These are phyloP conservation scores for Fusarium sp. DNA, from an alignment of 2,329 filamentous ascomycete genomes.

Conservation along the genomic window DNA sequence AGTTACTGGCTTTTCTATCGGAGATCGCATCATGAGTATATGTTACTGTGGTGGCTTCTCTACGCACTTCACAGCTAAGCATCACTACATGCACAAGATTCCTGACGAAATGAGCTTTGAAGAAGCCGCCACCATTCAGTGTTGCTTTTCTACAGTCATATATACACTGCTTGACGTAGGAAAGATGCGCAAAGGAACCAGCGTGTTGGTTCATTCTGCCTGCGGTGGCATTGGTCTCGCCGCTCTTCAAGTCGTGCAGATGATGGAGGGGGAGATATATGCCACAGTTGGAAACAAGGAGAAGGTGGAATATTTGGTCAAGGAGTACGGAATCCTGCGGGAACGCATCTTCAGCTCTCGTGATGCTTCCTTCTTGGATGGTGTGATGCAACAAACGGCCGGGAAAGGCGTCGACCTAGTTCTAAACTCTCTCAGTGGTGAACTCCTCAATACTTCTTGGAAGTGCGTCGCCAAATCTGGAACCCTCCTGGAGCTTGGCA, in stretches of 20 bases:
- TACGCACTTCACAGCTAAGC: constrained; percentile 1
- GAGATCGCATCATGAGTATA: constrained; percentile 39
- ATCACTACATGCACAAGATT: constrained; percentile 43
- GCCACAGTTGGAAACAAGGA: constrained; percentile 35
- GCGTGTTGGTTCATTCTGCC: constrained; percentile 50
- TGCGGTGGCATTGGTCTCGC: constrained; percentile 47
- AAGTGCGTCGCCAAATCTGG: constrained; percentile 50
- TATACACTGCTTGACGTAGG: constrained; percentile 27
- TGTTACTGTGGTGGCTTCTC: constrained; percentile 5
- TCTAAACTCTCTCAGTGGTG: constrained; percentile 48
- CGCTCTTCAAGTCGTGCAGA: constrained; percentile 44
- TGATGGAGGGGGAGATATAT: constrained; percentile 41
- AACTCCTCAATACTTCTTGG: constrained; percentile 47
- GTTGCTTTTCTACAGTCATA: constrained; percentile 48
- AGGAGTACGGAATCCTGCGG: constrained; percentile 41
- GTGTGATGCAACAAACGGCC: constrained; percentile 41
- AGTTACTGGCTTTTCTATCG: constrained; percentile 11
- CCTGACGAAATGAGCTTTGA: constrained; percentile 50
- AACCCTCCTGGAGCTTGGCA: constrained; percentile 51
- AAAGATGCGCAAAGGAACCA: constrained; percentile 47
- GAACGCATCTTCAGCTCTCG: constrained; percentile 48
- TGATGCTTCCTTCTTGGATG: constrained; percentile 41
- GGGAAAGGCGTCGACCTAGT: constrained; percentile 50
- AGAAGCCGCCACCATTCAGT: constrained; percentile 48
- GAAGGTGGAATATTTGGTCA: constrained; percentile 46